Base-by-base conservation (phyloP, 495 filamentous ascomycete species). In the Aspergillus sclerotiicarbonarius region DNA sequence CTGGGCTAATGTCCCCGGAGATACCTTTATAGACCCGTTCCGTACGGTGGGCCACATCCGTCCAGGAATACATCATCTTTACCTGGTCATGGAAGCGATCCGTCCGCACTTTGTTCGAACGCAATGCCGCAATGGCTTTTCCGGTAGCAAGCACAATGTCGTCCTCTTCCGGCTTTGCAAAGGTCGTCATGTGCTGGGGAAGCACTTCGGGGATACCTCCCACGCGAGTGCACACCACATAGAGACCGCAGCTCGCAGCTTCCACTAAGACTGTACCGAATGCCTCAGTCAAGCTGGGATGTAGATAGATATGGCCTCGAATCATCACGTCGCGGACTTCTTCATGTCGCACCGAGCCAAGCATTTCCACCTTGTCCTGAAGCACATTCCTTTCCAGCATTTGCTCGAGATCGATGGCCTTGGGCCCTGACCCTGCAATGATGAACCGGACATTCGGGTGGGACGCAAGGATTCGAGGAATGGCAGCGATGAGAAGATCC, bases 251-350 rank as follows among this genome's bases (percentile, higher is more conserved):
- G 62, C 87, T 91, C 6, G 94, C 94, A 10, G 94, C 94, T 76
- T 98, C 94, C 35, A 98, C 94, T 51, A 98, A 90, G 20, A 98
- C 94, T 0, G 94, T 98, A 2, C 94, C 94, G 65, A 98, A 98
- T 8, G 94, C 94, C 72, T 98, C 94, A 0, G 94, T 98, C 32
- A 98, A 80, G 30, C 87, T 91, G 0, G 94, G 95, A 69, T 98
- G 93, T 0, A 98, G 84, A 70, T 98, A 98, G 56, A 98, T 95
- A 65, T 98, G 92, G 0, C 94, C 94, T 49, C 91, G 83, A 9
- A 96, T 88, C 94, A 98, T 98, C n/a, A 98, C 93, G 71, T 98
- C 90, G 39, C 94, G 86, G 1, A 98, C 94, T 62, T 98, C 91
- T 68, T 98, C 95, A 68, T 98, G 94, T 18, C 94, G 86, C 21